Base-by-base conservation (phyloP, 1,284 basidiomycete species). In the Irpex sp. region DNA sequence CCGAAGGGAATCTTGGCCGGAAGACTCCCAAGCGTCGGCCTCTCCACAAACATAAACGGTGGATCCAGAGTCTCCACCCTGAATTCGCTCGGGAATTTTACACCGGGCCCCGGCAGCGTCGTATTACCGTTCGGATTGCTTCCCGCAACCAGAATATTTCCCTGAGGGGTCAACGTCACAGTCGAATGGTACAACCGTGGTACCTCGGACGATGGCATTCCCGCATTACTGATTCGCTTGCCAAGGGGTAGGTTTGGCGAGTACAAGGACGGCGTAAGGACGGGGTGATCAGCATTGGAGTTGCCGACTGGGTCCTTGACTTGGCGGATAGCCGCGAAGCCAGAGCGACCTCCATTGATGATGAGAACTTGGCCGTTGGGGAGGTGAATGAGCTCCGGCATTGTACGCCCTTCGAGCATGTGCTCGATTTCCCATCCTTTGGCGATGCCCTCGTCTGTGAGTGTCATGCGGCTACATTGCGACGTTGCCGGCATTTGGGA, bases 361-460 rank as follows among this genome's bases (percentile, higher is more conserved):
- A 85, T 79, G 44, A 85, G 69, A 7, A 84, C 70, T 67, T 81
- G 76, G 3, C 84, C 85, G 66, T 82, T 82, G 1, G 85, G 85
- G 19, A 85, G 72, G 36, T 85, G 76, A 17, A 87, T 67, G 57
- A 81, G 74, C 68, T 82, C 80, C 2, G 78, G 78, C 82, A 85
- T 84, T 26, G 79, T 77, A n/a, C 82, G 70, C 4, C 31, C 54
- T 60, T 71, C 71, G 44, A 70, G 66, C 71, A 72, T 72, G 56
- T 70, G 68, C 52, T 71, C 71, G 38, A 72, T 69, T n/a, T 67
- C 64, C 71, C 71, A 72, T 58, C 71, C 70, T 36, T 63, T 65
- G 38, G 62, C 59, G 63, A 72, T 72, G 26, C 70, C 70, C 38
- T 62, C 70, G 11, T 67, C 63, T 7, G 67, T 68, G 62, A 72